phyloP scores from a whole-genome alignment of 208 protist genomes.

The Crithidia brevicula region DNA sequence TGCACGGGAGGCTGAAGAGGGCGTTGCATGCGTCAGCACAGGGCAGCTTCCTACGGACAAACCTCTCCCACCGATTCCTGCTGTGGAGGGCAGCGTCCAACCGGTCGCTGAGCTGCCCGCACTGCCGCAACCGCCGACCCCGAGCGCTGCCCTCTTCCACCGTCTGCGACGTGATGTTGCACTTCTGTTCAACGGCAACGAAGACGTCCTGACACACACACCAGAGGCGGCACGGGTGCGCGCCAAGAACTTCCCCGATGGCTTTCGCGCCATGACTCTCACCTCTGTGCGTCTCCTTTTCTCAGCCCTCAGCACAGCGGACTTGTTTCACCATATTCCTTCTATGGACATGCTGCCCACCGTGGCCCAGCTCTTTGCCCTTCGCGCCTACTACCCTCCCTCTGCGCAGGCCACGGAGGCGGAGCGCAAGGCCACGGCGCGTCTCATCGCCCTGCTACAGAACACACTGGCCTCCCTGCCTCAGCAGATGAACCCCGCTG shows the following conservation, averaged over 20 bases:
- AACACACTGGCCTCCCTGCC: constrained; percentile 31
- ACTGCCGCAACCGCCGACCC: constrained; percentile 17
- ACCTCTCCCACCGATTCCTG: constrained; percentile 1
- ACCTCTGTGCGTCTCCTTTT: constrained; percentile 37
- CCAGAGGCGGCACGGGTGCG: constrained; percentile 28
- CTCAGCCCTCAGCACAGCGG: constrained; percentile 34
- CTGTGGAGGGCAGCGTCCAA: not conserved
- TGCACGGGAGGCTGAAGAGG: constrained; percentile 18
- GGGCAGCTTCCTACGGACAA: too few species aligned
- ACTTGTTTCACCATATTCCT: constrained; percentile 32
- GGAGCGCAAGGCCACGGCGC: constrained; percentile 26
- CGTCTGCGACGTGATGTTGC: constrained; percentile 26
- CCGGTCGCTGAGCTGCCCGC: not conserved
- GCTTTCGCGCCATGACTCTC: constrained; percentile 39
- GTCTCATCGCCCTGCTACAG: constrained; percentile 29
- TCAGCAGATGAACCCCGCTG: constrained; percentile 38
- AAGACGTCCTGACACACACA: constrained; percentile 28
- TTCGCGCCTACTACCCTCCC: constrained; percentile 46
- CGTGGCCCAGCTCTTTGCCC: constrained; percentile 48
- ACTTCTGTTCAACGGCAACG: constrained; percentile 29
- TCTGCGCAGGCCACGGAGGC: constrained; percentile 16
- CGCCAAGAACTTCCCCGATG: constrained; percentile 34
- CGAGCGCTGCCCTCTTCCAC: constrained; percentile 14
- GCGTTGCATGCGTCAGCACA: too few species aligned
- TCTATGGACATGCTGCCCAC: constrained; percentile 37